These are phyloP conservation scores for Termitomyces sp. DNA, from an alignment of 768 basidiomycete species.

Conservation along the genomic window DNA sequence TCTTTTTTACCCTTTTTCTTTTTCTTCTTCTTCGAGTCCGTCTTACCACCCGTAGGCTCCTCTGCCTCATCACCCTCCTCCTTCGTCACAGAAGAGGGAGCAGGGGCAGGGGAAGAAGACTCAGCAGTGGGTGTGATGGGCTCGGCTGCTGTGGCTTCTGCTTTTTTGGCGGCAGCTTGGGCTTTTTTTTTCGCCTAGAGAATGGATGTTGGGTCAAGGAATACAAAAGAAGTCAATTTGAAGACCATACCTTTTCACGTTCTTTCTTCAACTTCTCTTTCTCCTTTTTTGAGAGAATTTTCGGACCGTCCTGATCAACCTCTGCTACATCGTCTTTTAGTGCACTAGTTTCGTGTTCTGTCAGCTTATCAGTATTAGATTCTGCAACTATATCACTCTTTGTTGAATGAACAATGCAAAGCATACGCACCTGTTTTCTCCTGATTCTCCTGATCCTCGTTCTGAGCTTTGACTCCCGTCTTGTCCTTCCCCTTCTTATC, in stretches of 20 bases:
- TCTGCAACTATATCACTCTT: conserved; percentile 15
- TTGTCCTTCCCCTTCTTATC: conserved; percentile 54
- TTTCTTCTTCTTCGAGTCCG: conserved; percentile 77
- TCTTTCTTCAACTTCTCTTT: conserved; percentile 22
- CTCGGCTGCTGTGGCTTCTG: conserved; percentile 25
- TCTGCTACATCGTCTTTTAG: conserved; percentile 38
- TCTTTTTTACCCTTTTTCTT: conserved; percentile 76
- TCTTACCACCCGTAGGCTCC: conserved; percentile 43
- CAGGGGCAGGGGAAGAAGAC: conserved; percentile 18
- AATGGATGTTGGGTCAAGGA: conserved; percentile 6
- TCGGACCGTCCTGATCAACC: conserved; percentile 50
- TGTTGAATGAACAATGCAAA: conserved; percentile 4
- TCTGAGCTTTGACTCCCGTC: conserved; percentile 32
- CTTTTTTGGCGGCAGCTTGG: conserved; percentile 83
- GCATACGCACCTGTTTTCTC: conserved; percentile 16
- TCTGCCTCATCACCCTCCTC: conserved; percentile 64
- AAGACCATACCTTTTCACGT: conserved; percentile 71
- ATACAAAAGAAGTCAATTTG: not conserved
- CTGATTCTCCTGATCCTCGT: conserved; percentile 34
- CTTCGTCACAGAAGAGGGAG: conserved; percentile 21
- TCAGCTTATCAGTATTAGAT: conserved; percentile 16
- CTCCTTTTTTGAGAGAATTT: conserved; percentile 79
- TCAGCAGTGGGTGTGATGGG: conserved; percentile 23
- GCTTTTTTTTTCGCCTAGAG: conserved; percentile 90
- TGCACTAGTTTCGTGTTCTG: conserved; percentile 16